Base-by-base conservation (phyloP, 192 early-diverging fungal species). In the Umbelopsis vinacea region DNA sequence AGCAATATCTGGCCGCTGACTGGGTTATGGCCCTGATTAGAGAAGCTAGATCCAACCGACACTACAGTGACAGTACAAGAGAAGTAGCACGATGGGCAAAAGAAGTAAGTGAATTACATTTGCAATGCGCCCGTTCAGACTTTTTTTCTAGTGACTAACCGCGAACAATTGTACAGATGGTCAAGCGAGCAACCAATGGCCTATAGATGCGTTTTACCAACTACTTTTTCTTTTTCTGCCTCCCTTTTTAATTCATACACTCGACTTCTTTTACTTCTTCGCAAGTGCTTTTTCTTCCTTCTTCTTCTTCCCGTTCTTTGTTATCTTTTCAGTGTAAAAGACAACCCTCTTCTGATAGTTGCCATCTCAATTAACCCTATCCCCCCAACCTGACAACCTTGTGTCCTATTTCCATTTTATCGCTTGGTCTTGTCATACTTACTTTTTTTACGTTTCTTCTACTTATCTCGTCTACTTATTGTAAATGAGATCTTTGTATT, bases 21-120 rank as follows among this genome's bases (percentile, higher is more conserved):
- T 99, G 94, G 94, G 85, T 98, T 70, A 60, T 74, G 35, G 69
- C 73, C 3, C 85, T 95, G 68, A 84, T 98, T 84, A 92, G 89
- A 74, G 89, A 96, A 66, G 91, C 90, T 29, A 92, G 93, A 75
- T 84, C 78, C 46, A 86, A 86, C 52, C 82, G 83, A 45, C 76
- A 76, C 52, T 72, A 71, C 60, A 77, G 81, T 37, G 66, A 70
- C 23, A 81, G 86, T 46, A 88, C 87, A 37, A 87, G 83, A 70
- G 87, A 87, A 72, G 86, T 90, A 43, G 81, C 88, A 45, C 84
- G 88, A 67, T 91, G 90, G 90, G 90, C 90, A 50, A 88, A 87
- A 73, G 90, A 90, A 77, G 83, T 91, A 19, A 37, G 57, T 26
- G 26, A 43, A 43, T 43, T 6, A 6, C 3, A 29, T 11, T 43